Evolutionary conservation across 352 stramenopile genomes (phyloP).

Genomic region (Pythium dissimile): DNA sequence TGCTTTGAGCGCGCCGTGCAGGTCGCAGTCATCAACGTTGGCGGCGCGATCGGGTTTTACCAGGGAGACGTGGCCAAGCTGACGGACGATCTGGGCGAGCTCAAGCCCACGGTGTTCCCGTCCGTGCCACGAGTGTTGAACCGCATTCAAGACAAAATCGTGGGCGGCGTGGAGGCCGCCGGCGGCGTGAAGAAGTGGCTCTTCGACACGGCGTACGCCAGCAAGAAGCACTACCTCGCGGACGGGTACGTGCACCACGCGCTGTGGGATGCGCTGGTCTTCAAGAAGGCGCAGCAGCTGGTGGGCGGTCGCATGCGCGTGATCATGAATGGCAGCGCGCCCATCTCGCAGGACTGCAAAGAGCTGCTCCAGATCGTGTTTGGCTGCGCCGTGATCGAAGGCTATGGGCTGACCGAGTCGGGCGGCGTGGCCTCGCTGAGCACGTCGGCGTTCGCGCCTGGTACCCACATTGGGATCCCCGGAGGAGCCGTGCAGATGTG

Average conservation of each 20-base stretch:
- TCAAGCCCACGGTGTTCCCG: conserved; percentile 89
- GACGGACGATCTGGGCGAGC: conserved; percentile 89
- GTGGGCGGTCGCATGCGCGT: conserved; percentile 84
- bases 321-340: conserved; percentile 91
- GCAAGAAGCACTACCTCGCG: conserved; percentile 36
- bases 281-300: conserved; percentile 80
- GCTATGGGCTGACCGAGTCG: conserved; percentile 95
- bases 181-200: conserved; percentile 43
- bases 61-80: conserved; percentile 84
- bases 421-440: conserved; percentile 78
- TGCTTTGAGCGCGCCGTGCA: conserved; percentile 93
- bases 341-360: conserved; percentile 88
- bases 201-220: conserved; percentile 37
- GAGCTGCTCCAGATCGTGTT: conserved; percentile 92
- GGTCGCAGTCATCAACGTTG: conserved; percentile 71
- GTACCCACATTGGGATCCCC: conserved; percentile 90
- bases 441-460: conserved; percentile 29
- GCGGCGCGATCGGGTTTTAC: conserved; percentile 65
- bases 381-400: conserved; percentile 85
- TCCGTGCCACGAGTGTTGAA: conserved; percentile 92
- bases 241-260: conserved; percentile 37
- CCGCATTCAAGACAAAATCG: conserved; percentile 94
- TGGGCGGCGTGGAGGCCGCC: conserved; percentile 37
- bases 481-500: conserved; percentile 48
- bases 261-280: conserved; percentile 93